Evolutionary conservation across 805 yeast species (phyloP), one percentile per base, ranked within the genome.

Genomic region (Candida hungchunana): DNA sequence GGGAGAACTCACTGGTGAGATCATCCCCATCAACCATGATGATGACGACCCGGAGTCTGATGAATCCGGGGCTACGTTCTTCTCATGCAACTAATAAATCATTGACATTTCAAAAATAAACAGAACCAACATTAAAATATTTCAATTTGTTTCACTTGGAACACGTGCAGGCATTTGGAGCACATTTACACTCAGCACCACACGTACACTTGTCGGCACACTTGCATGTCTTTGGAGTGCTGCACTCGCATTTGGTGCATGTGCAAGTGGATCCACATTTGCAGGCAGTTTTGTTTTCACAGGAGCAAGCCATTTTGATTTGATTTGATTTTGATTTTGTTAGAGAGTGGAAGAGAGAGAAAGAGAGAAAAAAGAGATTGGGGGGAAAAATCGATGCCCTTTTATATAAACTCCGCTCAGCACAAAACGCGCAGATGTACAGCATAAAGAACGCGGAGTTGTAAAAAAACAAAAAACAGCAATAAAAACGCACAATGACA

Each of bases 121-220:
- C n/a, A n/a, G n/a, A n/a, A n/a, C n/a, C n/a, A n/a, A n/a, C n/a
- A n/a, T n/a, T n/a, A n/a, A n/a, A n/a, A n/a, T n/a, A n/a, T n/a
- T n/a, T n/a, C n/a, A n/a, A n/a, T n/a, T n/a, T n/a, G n/a, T n/a
- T 20, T 30, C 18, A 30, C 34, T 35, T 35, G 34, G 31, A 19
- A 14, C 40, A 37, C 10, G 40, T 28, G 26, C 40, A 37, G 29
- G 36, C 29, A 13, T 25, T 29, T 28, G 40, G 36, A 15, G 40
- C 32, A 24, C 40, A 37, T 27, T 37, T 37, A 30, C 40, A 37
- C 26, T 31, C 32, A 25, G 40, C 7, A 12, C 40, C 36, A 29
- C 40, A 31, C 23, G 32, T 17, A 27, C 40, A 37, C 29, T 31
- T 32, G 20, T 24, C 30, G 13, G 36, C 22, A 15, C 40, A 37